Base-by-base conservation (phyloP, 768 basidiomycete species). In the Naganishia vaughanmartiniae region DNA sequence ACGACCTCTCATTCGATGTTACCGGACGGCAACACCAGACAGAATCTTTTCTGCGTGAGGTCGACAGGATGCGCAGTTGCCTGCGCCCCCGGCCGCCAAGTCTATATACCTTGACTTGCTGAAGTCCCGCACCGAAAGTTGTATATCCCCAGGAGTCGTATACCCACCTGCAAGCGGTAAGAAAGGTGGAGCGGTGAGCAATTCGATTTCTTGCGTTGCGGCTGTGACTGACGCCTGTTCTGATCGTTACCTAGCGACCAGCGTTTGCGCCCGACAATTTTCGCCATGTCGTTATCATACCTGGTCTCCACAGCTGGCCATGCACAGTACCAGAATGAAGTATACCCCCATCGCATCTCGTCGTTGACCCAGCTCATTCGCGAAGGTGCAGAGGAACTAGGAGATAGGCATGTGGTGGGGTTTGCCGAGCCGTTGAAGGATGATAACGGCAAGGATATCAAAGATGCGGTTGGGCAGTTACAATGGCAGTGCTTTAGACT, bases 251-350 rank as follows among this genome's bases (percentile, higher is more conserved):
- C 4, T 4, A 51, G 1, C 7, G 48, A 51, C 24, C 21, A 7
- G 7, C 48, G n/a, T 26, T 4, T 51, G 48, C 3, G n/a, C 28
- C 4, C 9, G 9, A 21, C 10, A 9, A 53, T 21, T 26, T 15
- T 5, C 14, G 28, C 26, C 26, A 69, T 63, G 68, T 36, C 68
- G n/a, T 66, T 79, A 12, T 79, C 78, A 2, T 79, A 79, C 42
- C 76, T 79, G 5, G 76, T 79, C 17, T 76, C 78, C 0, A 79
- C 78, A 0, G 78, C 78, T 14, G 78, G 78, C 21, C 77, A 79
- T 48, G 74, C 78, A 1, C 74, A 74, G 66, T 45, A 69, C 65
- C 77, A 79, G 69, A 79, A 77, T 69, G 78, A 79, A 48, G 54
- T 28, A 4, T 54, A 74, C 54, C 78, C 78, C 0, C 78, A 79